These are phyloP conservation scores for Quercus aquifolioides DNA, from an alignment of 306 rosid genomes.

Conservation along the genomic window DNA sequence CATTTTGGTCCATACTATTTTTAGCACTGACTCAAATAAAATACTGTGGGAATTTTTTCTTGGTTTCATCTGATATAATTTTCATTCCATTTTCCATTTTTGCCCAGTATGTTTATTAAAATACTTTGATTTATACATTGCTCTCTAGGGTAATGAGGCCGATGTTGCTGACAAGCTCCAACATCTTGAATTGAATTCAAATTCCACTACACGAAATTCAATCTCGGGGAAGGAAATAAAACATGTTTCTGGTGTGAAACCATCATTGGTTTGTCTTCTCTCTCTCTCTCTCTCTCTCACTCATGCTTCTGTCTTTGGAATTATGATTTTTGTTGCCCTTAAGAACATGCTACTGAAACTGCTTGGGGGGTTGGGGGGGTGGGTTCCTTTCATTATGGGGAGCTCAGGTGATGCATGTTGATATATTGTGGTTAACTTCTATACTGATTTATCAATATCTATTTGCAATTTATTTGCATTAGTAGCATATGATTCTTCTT, in stretches of 20 bases:
- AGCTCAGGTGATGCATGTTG: not conserved
- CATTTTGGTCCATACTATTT: slow-evolving; percentile 12
- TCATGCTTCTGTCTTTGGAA: not conserved
- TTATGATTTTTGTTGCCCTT: slow-evolving; percentile 25
- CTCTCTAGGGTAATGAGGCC: slow-evolving; percentile 70
- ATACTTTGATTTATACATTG: not conserved
- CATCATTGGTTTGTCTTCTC: slow-evolving; percentile 56
- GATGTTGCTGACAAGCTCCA: slow-evolving; percentile 74
- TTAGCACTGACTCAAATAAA: slow-evolving; percentile 14
- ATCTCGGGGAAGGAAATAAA: slow-evolving; percentile 63
- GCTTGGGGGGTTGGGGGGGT: not conserved
- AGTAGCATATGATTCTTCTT: not conserved
- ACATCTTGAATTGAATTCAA: slow-evolving; percentile 63
- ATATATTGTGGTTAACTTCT: not conserved
- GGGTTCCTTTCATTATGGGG: not conserved
- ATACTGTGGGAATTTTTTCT: slow-evolving; percentile 11
- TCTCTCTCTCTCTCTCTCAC: not conserved
- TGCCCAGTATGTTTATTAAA: not conserved
- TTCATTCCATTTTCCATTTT: slow-evolving; percentile 8
- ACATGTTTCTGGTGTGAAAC: slow-evolving; percentile 54
- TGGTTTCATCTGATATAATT: slow-evolving; percentile 26
- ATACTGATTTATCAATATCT: not conserved
- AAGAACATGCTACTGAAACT: slow-evolving; percentile 10
- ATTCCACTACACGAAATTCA: slow-evolving; percentile 46
- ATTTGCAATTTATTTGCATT: too few species aligned